Percentiles rank a stretch among this genome's conserved stretches.
Conservation (phyloP, 345 rosid species). For the Laguncularia racemosa region DNA sequence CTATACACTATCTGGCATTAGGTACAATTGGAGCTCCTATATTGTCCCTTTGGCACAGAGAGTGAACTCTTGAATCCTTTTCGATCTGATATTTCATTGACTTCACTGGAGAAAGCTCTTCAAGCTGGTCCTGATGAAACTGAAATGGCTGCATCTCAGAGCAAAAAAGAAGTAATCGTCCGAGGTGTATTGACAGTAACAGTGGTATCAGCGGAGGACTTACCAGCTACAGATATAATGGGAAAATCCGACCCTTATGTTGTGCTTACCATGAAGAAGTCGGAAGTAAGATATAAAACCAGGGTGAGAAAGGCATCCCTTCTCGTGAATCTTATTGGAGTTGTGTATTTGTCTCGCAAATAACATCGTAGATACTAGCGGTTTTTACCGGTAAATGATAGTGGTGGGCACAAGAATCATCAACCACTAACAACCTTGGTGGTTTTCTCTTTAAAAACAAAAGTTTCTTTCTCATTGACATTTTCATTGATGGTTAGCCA, state of each 20-base stretch:
- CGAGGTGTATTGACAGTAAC: slow-evolving; percentile 82
- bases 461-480: neutral
- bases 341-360: too few species aligned
- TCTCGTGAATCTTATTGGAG: too few species aligned
- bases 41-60: slow-evolving; percentile 57
- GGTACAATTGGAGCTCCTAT: slow-evolving; percentile 86
- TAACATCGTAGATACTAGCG: too few species aligned
- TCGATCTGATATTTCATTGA: slow-evolving; percentile 41
- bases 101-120: slow-evolving; percentile 71
- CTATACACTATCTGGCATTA: slow-evolving; percentile 14
- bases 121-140: slow-evolving; percentile 28
- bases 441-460: too few species aligned
- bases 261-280: slow-evolving; percentile 65
- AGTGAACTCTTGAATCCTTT: slow-evolving; percentile 48
- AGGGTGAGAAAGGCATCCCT: slow-evolving; percentile 28
- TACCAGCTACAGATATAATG: slow-evolving; percentile 65
- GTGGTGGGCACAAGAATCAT: too few species aligned
- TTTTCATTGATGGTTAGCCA: too few species aligned
- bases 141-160: slow-evolving; percentile 19
- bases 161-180: slow-evolving; percentile 52
- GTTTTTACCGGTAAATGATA: too few species aligned
- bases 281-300: slow-evolving; percentile 55
- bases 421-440: too few species aligned
- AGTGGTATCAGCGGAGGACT: slow-evolving; percentile 62
- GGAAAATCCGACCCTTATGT: slow-evolving; percentile 88